Conservation (phyloP, 371 early-diverging fungal genomes). For the Rhizopus delemar region DNA sequence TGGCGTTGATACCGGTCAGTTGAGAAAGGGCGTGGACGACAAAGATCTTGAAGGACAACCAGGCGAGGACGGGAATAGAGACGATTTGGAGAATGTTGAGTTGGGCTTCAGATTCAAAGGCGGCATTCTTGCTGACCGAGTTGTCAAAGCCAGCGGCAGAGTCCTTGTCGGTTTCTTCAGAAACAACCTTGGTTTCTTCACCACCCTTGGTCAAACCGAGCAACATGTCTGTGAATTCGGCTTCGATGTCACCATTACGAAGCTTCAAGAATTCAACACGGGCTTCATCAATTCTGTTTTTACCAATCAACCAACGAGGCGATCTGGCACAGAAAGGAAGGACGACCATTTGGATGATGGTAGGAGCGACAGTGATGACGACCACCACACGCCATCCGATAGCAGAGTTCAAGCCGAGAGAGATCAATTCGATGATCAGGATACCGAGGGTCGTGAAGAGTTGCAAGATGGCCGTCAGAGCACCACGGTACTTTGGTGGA, state of each 20-base stretch:
- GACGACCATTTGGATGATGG: slow-evolving; percentile 67
- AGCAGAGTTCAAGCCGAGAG: slow-evolving; percentile 57
- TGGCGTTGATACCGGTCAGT: slow-evolving; percentile 70
- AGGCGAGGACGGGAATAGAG: slow-evolving; percentile 34
- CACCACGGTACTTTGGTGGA: slow-evolving; percentile 72
- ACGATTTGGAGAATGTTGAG: slow-evolving; percentile 38
- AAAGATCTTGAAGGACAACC: slow-evolving; percentile 54
- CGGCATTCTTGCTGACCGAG: slow-evolving; percentile 27
- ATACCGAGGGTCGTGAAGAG: slow-evolving; percentile 81
- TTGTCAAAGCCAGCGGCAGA: slow-evolving; percentile 26
- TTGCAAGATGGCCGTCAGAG: slow-evolving; percentile 73
- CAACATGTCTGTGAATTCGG: slow-evolving; percentile 65
- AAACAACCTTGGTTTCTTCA: slow-evolving; percentile 9
- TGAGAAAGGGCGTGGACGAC: slow-evolving; percentile 59
- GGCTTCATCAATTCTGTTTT: slow-evolving; percentile 62
- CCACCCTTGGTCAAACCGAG: slow-evolving; percentile 39
- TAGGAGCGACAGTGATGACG: slow-evolving; percentile 63
- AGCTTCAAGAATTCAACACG: slow-evolving; percentile 56
- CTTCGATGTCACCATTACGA: slow-evolving; percentile 62
- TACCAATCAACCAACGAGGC: slow-evolving; percentile 70
- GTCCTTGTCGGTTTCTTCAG: slow-evolving; percentile 20
- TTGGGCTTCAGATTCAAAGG: slow-evolving; percentile 28
- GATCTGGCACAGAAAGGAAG: slow-evolving; percentile 76
- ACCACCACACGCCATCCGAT: slow-evolving; percentile 73
- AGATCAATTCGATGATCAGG: slow-evolving; percentile 62